Conservation (phyloP, 2,329 filamentous ascomycete genomes). For the Aspergillus transmontanensis region DNA sequence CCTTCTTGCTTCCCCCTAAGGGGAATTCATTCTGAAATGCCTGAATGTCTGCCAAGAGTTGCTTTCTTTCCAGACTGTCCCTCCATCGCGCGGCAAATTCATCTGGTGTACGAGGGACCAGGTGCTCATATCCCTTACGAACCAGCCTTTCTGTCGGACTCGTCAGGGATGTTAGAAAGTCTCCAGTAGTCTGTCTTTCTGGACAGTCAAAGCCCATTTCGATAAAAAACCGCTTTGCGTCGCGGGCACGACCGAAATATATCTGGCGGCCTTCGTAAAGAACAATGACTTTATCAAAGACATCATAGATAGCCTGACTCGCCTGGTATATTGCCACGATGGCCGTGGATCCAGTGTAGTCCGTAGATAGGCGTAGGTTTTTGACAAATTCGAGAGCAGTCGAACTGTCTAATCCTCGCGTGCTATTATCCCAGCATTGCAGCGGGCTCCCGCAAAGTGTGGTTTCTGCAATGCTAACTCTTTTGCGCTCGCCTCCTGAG, state of each 20-base stretch:
- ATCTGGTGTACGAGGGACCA: conserved; percentile 67
- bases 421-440: conserved; percentile 51
- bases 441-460: conserved; percentile 49
- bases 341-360: conserved; percentile 50
- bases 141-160: conserved; percentile 62
- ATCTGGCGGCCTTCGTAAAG: conserved; percentile 75
- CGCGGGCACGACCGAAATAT: conserved; percentile 66
- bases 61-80: conserved; percentile 50
- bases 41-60: conserved; percentile 44
- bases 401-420: conserved; percentile 53
- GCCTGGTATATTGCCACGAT: conserved; percentile 58
- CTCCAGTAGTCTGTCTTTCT: conserved; percentile 66
- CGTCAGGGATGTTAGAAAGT: conserved; percentile 71
- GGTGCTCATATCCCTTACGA: conserved; percentile 60
- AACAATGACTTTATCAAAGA: conserved; percentile 71
- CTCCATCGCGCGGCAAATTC: conserved; percentile 65
- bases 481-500: conserved; percentile 61
- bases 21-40: conserved; percentile 40
- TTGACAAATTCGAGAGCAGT: conserved; percentile 59
- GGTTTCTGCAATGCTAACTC: conserved; percentile 61
- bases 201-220: conserved; percentile 70
- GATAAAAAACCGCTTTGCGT: conserved; percentile 68
- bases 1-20: conserved; percentile 34
- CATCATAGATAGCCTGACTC: conserved; percentile 50
- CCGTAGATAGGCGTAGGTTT: conserved; percentile 50